phyloP scores from a whole-genome alignment of 495 filamentous ascomycete genomes.

The Aspergillus saccharolyticus region DNA sequence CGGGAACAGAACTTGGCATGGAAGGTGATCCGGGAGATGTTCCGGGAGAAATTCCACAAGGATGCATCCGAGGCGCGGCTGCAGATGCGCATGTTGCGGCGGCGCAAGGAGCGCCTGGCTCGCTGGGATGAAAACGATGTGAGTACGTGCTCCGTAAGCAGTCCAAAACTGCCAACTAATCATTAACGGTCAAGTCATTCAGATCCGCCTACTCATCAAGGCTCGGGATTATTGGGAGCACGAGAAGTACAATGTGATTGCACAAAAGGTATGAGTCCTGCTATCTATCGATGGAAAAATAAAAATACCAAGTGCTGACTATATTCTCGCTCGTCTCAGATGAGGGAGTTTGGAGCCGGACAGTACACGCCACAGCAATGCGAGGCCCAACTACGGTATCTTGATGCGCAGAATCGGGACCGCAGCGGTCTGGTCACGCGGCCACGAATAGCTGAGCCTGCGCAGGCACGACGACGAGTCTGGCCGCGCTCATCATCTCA shows the following conservation, averaged over 20 bases:
- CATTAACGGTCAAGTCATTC: slow-evolving; percentile 16
- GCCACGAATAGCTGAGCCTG: slow-evolving; percentile 26
- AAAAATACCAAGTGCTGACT: neutral
- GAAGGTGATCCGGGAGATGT: slow-evolving; percentile 63
- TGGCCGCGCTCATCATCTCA: slow-evolving; percentile 4
- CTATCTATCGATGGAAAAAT: neutral
- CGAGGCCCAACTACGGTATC: slow-evolving; percentile 29
- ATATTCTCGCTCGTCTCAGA: slow-evolving; percentile 17
- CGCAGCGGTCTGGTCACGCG: slow-evolving; percentile 13
- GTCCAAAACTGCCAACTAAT: neutral
- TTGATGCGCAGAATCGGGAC: slow-evolving; percentile 24
- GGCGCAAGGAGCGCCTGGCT: slow-evolving; percentile 55
- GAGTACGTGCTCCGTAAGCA: slow-evolving; percentile 35
- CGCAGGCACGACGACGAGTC: slow-evolving; percentile 17
- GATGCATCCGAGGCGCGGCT: slow-evolving; percentile 63
- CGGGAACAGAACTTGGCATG: slow-evolving; percentile 64
- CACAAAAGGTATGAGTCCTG: slow-evolving; percentile 40
- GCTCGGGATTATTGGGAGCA: slow-evolving; percentile 47
- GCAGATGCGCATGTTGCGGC: slow-evolving; percentile 67
- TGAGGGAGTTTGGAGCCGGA: slow-evolving; percentile 35
- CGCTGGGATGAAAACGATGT: slow-evolving; percentile 67
- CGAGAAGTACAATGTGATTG: slow-evolving; percentile 47
- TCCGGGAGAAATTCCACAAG: slow-evolving; percentile 57
- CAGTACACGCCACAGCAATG: slow-evolving; percentile 35
- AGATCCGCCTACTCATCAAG: slow-evolving; percentile 44